Percentiles rank a stretch among this genome's conserved stretches.
Evolutionary conservation across 148 eudicot species (phyloP).

Genomic region (Agrostemma githago): DNA sequence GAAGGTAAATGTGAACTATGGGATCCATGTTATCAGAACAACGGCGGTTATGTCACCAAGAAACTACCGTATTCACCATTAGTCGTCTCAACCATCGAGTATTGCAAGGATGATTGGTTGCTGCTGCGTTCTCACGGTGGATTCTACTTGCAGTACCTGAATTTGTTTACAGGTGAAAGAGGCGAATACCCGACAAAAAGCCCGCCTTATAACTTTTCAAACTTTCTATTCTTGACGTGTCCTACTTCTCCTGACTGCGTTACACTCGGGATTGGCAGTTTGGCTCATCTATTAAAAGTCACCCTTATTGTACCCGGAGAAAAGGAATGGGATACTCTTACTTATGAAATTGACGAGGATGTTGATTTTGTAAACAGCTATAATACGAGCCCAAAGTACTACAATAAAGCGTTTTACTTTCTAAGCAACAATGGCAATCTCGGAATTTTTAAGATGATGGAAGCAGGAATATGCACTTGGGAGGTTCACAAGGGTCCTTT

Average conservation of each 20-base stretch:
- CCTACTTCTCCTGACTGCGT: conserved; percentile 9
- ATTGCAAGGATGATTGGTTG: conserved; percentile 14
- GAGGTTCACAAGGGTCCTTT: background rate
- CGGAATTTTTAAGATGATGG: background rate
- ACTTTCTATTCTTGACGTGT: conserved; percentile 4
- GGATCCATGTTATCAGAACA: conserved; percentile 6
- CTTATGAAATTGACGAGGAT: background rate
- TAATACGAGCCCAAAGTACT: background rate
- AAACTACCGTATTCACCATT: background rate
- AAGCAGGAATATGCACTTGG: background rate
- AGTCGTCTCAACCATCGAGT: background rate
- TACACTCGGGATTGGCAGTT: background rate
- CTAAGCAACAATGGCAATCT: background rate
- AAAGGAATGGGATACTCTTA: background rate
- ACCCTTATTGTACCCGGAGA: background rate
- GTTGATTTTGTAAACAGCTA: background rate
- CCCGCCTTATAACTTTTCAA: background rate
- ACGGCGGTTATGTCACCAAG: background rate
- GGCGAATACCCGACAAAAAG: background rate
- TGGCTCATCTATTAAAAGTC: background rate
- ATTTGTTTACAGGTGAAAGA: background rate
- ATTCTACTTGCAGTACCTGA: background rate
- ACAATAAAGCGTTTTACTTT: conserved; percentile 1
- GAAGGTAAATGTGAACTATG: background rate
- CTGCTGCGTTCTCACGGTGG: background rate